Evolutionary conservation across 108 stramenopile species (phyloP).

Genomic region (Stephanodiscus triporus): DNA sequence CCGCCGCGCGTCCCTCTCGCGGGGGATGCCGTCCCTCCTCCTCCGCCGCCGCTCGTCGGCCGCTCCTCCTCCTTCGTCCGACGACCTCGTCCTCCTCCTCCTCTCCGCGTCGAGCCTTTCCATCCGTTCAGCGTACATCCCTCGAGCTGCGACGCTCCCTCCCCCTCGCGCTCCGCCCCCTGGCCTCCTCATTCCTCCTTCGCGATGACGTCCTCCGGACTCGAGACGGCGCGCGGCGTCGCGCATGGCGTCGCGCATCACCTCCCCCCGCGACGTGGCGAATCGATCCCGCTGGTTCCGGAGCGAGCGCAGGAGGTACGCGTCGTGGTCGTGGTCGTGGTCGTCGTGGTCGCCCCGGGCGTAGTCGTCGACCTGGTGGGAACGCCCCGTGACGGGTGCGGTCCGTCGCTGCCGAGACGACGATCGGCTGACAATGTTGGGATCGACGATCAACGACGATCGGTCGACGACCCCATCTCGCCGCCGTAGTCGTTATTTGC

Average conservation of each 20-base stretch:
- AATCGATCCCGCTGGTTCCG: background rate
- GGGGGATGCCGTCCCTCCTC: background rate
- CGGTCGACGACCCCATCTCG: too few relatives aligned
- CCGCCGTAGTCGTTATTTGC: too few relatives aligned
- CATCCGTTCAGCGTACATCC: constrained; percentile 11
- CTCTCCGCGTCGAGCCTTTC: constrained; percentile 17
- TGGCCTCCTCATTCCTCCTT: background rate
- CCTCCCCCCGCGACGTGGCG: background rate
- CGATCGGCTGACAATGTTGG: too few relatives aligned
- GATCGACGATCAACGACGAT: too few relatives aligned
- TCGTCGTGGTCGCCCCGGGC: background rate
- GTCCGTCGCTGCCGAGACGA: too few relatives aligned
- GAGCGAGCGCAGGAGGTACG: background rate
- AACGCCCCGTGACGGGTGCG: too few relatives aligned
- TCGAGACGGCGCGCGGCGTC: background rate
- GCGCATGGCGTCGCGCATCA: background rate
- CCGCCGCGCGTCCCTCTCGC: too few relatives aligned
- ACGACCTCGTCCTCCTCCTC: constrained; percentile 8
- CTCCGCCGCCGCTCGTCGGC: too few relatives aligned
- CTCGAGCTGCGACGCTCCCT: constrained; percentile 2
- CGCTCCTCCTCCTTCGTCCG: background rate
- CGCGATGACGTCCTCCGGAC: background rate
- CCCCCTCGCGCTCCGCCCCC: background rate
- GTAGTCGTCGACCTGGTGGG: too few relatives aligned
- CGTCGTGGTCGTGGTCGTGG: background rate